Percentiles rank a stretch among this genome's conserved stretches.
Evolutionary conservation across 306 rosid genomes (phyloP).

Genomic region (Rosa multiflora): DNA sequence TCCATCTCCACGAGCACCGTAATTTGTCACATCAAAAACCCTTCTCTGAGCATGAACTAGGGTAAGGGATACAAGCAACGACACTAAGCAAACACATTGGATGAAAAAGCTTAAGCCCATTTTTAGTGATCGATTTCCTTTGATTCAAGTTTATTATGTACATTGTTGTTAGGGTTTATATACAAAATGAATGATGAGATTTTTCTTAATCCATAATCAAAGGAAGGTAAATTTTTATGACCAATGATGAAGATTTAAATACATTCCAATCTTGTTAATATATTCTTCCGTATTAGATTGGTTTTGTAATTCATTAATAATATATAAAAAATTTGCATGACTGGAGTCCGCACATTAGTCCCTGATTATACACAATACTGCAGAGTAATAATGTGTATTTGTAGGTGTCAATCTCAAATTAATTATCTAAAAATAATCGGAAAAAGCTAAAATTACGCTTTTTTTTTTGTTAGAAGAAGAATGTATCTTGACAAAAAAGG

Average conservation of each 20-base stretch:
- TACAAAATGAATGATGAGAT: background rate
- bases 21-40: slow-evolving; percentile 16
- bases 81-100: background rate
- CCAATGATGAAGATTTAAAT: background rate
- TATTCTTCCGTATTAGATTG: no score
- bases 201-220: background rate
- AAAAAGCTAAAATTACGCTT: no score
- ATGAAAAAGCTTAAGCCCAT: background rate
- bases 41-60: slow-evolving; percentile 6
- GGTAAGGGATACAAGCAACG: background rate
- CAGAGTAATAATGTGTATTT: no score
- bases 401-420: no score
- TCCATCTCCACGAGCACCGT: slow-evolving; percentile 19
- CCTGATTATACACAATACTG: no score
- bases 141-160: background rate
- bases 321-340: no score
- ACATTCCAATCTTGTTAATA: no score
- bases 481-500: no score
- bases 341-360: no score
- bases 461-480: no score
- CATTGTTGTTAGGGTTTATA: background rate
- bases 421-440: no score
- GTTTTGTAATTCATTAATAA: no score
- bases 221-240: background rate
- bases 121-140: background rate